Evolutionary conservation across 768 basidiomycete species (phyloP).

Genomic region (Serendipita vermifera): DNA sequence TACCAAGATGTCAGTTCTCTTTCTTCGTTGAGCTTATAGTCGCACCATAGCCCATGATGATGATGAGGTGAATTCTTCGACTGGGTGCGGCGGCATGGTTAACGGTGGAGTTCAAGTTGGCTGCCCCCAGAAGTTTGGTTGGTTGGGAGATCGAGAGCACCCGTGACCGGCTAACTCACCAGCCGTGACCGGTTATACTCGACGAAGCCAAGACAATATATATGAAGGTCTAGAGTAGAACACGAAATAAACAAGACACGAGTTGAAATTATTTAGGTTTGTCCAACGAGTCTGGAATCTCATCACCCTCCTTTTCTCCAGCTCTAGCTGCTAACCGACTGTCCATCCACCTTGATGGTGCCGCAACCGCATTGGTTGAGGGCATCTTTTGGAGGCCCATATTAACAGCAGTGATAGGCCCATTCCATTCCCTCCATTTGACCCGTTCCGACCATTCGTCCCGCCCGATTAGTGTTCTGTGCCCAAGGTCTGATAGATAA

Average conservation of each 20-base stretch:
- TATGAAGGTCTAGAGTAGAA: neutral
- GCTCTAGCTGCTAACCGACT: neutral
- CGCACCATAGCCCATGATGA: constrained; percentile 79
- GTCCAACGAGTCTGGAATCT: constrained; percentile 7
- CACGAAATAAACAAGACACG: neutral
- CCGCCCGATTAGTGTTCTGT: neutral
- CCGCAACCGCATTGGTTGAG: neutral
- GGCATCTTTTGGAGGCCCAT: neutral
- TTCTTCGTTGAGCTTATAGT: constrained; percentile 9
- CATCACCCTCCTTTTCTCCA: neutral
- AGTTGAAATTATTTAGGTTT: neutral
- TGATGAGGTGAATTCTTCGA: constrained; percentile 64
- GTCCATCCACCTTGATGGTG: neutral
- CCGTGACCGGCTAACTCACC: constrained; percentile 5
- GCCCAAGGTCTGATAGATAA: neutral
- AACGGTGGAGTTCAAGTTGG: neutral
- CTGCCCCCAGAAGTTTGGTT: too few relatives aligned
- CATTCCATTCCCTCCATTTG: neutral
- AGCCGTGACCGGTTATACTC: constrained; percentile 14
- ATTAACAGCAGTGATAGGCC: neutral
- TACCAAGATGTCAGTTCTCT: constrained; percentile 21
- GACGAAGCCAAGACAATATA: constrained; percentile 3
- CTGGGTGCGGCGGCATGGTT: constrained; percentile 51
- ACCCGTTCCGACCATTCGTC: neutral
- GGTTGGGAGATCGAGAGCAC: too few relatives aligned